Evolutionary conservation across 2,329 filamentous ascomycete species (phyloP).

Genomic region (Microcyclospora pomicola): DNA sequence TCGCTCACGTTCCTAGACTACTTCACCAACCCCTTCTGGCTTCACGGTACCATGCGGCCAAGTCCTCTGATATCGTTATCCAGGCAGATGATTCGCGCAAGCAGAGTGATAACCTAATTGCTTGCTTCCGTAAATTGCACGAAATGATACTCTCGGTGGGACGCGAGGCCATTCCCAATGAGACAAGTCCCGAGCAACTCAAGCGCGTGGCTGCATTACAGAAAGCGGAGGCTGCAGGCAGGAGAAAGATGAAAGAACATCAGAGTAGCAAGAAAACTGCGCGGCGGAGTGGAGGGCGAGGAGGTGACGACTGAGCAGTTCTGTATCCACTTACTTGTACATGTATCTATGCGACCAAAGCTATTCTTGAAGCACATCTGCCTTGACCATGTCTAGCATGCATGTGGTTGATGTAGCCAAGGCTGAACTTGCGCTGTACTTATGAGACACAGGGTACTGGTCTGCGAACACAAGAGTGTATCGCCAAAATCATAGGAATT

Average conservation of each 20-base stretch:
- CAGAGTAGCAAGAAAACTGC: slow-evolving; percentile 49
- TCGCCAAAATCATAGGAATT: too few species aligned
- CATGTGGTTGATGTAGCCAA: too few species aligned
- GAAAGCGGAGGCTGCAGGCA: slow-evolving; percentile 43
- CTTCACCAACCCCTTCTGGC: slow-evolving; percentile 38
- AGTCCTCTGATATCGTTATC: slow-evolving; percentile 42
- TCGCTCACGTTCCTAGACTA: slow-evolving; percentile 39
- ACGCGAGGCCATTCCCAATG: slow-evolving; percentile 40
- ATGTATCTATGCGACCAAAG: too few species aligned
- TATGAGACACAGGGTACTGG: too few species aligned
- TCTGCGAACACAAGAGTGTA: too few species aligned
- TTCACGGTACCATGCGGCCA: slow-evolving; percentile 42
- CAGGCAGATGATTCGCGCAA: slow-evolving; percentile 51
- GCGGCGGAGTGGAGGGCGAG: slow-evolving; percentile 28
- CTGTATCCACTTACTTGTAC: neutral
- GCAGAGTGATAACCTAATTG: slow-evolving; percentile 44
- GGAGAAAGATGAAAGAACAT: slow-evolving; percentile 45
- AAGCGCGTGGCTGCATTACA: slow-evolving; percentile 43
- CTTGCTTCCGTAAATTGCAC: slow-evolving; percentile 45
- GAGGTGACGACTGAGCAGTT: slow-evolving; percentile 17
- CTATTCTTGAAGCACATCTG: too few species aligned
- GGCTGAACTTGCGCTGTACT: too few species aligned
- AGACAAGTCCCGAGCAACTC: slow-evolving; percentile 43
- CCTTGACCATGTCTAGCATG: too few species aligned
- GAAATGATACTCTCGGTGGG: slow-evolving; percentile 40